phyloP scores from a whole-genome alignment of 2,329 filamentous ascomycete genomes.

The Fusarium albidum region DNA sequence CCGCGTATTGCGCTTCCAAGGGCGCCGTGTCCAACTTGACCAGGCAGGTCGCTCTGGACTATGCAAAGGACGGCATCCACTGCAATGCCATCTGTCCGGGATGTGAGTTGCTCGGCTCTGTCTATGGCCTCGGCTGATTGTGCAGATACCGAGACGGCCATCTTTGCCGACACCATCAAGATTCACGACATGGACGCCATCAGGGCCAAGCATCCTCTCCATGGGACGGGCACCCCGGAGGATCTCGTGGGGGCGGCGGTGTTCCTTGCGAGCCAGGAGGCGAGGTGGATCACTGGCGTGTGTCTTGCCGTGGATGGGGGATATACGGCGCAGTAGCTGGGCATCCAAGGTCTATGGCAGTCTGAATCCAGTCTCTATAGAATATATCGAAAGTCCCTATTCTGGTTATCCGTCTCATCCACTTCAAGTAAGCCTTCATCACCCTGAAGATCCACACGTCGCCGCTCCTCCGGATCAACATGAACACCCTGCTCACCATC shows the following conservation, averaged over 20 bases:
- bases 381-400: slow-evolving; percentile 18
- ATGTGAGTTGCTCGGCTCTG: slow-evolving; percentile 36
- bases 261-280: slow-evolving; percentile 49
- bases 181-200: slow-evolving; percentile 26
- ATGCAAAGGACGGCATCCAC: slow-evolving; percentile 57
- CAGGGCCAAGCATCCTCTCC: slow-evolving; percentile 35
- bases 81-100: slow-evolving; percentile 64
- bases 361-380: background rate
- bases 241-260: slow-evolving; percentile 45
- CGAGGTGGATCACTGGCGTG: slow-evolving; percentile 52
- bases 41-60: slow-evolving; percentile 57
- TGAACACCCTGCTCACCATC: slow-evolving; percentile 20
- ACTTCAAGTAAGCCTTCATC: slow-evolving; percentile 17
- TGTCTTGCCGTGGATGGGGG: slow-evolving; percentile 52
- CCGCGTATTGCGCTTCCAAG: slow-evolving; percentile 57
- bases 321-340: slow-evolving; percentile 44
- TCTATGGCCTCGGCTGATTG: no score
- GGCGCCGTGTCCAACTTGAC: slow-evolving; percentile 60
- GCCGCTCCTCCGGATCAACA: slow-evolving; percentile 18
- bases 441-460: slow-evolving; percentile 14
- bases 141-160: slow-evolving; percentile 39
- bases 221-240: slow-evolving; percentile 39
- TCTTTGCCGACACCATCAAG: slow-evolving; percentile 36
- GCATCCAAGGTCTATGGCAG: no score
- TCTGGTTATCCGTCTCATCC: slow-evolving; percentile 25